phyloP scores from a whole-genome alignment of 2,329 filamentous ascomycete genomes.

The Akanthomyces lecanii region DNA sequence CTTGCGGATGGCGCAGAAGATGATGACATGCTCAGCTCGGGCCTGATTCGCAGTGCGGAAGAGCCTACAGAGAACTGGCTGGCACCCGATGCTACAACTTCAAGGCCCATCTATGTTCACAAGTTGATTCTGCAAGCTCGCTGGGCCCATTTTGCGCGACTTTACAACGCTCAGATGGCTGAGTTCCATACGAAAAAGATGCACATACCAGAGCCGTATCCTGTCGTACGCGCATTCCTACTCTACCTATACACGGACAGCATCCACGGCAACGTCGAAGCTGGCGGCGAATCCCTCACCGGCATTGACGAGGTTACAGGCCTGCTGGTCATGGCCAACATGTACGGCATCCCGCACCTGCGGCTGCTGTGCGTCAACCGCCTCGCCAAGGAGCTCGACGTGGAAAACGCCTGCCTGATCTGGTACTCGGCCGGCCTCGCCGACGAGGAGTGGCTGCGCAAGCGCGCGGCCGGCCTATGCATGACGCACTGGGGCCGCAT shows the following conservation, averaged over 20 bases:
- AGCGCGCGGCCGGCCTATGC: constrained; percentile 81
- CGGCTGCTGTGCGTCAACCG: constrained; percentile 88
- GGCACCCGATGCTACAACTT: constrained; percentile 60
- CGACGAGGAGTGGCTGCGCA: constrained; percentile 89
- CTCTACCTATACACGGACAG: constrained; percentile 97
- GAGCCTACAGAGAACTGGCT: constrained; percentile 51
- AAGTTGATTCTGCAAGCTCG: constrained; percentile 89
- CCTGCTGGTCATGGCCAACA: constrained; percentile 93
- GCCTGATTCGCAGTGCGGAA: constrained; percentile 44
- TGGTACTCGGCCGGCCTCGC: constrained; percentile 93
- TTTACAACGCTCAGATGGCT: constrained; percentile 92
- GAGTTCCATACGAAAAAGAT: constrained; percentile 97
- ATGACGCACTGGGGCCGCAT: constrained; percentile 93
- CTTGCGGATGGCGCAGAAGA: constrained; percentile 72
- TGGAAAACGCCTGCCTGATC: constrained; percentile 90
- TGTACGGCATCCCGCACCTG: constrained; percentile 94
- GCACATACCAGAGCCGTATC: constrained; percentile 96
- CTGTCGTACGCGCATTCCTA: constrained; percentile 88
- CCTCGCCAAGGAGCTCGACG: constrained; percentile 83
- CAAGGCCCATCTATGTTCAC: constrained; percentile 87
- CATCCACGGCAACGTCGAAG: constrained; percentile 56
- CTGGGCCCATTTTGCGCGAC: constrained; percentile 92
- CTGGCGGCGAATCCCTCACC: constrained; percentile 66
- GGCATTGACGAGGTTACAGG: constrained; percentile 84
- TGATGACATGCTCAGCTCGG: constrained; percentile 56